Conservation (phyloP, 768 basidiomycete genomes). For the Polyporus arcularius region DNA sequence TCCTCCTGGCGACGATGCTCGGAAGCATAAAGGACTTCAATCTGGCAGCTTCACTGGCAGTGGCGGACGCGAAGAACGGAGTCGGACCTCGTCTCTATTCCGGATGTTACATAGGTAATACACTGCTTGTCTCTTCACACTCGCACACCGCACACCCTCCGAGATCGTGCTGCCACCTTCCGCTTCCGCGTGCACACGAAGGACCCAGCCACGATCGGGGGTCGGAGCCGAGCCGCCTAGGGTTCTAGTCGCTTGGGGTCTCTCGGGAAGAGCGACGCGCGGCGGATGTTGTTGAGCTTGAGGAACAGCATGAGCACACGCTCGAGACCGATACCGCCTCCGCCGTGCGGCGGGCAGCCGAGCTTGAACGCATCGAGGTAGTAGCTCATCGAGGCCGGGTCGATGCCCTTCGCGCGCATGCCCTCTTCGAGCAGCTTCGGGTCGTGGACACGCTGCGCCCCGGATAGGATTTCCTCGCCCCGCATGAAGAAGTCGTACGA, state of each 20-base stretch:
- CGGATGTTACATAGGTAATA: neutral
- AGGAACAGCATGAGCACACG: constrained; percentile 97
- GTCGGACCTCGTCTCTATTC: neutral
- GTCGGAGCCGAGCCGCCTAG: constrained; percentile 34
- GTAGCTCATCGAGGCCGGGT: constrained; percentile 87
- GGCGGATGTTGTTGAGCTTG: constrained; percentile 92
- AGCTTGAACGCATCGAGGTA: constrained; percentile 95
- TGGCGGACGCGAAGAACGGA: too few relatives aligned
- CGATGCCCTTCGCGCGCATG: constrained; percentile 86
- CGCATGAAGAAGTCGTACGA: constrained; percentile 99
- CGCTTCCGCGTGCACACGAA: neutral
- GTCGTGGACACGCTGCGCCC: constrained; percentile 97
- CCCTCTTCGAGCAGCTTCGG: constrained; percentile 76
- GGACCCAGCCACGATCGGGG: neutral
- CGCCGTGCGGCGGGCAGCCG: constrained; percentile 95
- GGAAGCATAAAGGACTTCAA: too few relatives aligned
- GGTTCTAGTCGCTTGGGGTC: constrained; percentile 95
- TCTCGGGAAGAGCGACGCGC: constrained; percentile 92
- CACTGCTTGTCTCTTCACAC: constrained; percentile 3
- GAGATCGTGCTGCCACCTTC: too few relatives aligned
- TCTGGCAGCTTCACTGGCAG: too few relatives aligned
- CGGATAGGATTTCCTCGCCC: constrained; percentile 97
- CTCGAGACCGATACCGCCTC: constrained; percentile 94
- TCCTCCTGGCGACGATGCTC: too few relatives aligned
- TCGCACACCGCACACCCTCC: neutral